Evolutionary conservation across 75 land plant species (phyloP).

Genomic region (Pseudotsuga menziesii): DNA sequence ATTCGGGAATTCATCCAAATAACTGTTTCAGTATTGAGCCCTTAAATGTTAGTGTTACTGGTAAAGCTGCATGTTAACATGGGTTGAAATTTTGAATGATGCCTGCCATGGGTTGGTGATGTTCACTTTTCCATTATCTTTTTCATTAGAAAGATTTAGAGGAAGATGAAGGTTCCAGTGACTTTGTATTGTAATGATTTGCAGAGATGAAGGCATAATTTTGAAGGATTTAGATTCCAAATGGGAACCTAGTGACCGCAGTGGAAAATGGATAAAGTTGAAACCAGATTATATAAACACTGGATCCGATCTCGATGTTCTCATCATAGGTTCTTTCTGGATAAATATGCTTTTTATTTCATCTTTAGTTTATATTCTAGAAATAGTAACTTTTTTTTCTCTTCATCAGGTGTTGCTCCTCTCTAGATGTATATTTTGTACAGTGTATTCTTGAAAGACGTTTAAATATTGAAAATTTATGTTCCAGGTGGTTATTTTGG

Average conservation of each 20-base stretch:
- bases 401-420: background rate
- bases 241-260: slow-evolving; percentile 98
- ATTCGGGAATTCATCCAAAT: too few species aligned
- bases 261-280: slow-evolving; percentile 95
- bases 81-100: background rate
- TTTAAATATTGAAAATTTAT: background rate
- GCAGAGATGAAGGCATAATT: slow-evolving; percentile 93
- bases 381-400: background rate
- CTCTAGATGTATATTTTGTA: background rate
- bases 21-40: too few species aligned
- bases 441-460: slow-evolving; percentile 1
- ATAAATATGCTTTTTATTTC: slow-evolving; percentile 1
- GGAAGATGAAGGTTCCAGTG: background rate
- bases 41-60: too few species aligned
- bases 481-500: slow-evolving; percentile 86
- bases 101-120: background rate
- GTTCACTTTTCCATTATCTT: background rate
- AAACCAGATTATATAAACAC: slow-evolving; percentile 93
- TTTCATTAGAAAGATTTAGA: background rate
- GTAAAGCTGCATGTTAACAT: too few species aligned
- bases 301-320: slow-evolving; percentile 90
- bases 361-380: background rate
- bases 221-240: slow-evolving; percentile 92
- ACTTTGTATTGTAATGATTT: slow-evolving; percentile 1
- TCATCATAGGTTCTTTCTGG: slow-evolving; percentile 65